Evolutionary conservation across 257 asterid species (phyloP), one percentile per base, ranked within the genome.

Genomic region (Voacanga thouarsii): DNA sequence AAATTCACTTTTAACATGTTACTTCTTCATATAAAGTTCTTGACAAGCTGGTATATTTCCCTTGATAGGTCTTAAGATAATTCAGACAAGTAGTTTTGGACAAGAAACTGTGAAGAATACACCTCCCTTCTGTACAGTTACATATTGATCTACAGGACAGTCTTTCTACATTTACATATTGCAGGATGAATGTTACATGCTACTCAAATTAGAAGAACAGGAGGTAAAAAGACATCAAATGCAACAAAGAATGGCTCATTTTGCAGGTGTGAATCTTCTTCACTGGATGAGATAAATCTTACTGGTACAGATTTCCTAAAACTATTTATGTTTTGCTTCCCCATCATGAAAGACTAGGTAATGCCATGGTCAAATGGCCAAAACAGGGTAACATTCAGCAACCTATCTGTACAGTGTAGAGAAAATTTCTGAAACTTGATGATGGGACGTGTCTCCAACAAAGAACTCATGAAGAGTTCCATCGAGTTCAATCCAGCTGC

Each of bases 401-500:
- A 49, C 43, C 71, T 71, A 76, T 80, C 76, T 83, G 77, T 77
- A 61, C 77, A 82, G 71, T 23, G 83, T 80, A 47, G 87, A 83
- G 53, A 47, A 84, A 28, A 74, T 80, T 79, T 88, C 91, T 26
- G 71, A 68, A 78, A 80, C 81, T 78, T 81, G 79, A 77, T 76
- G 80, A 83, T 82, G 88, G 16, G 83, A 75, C 41, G 84, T 72
- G 83, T 90, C 89, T 51, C 96, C 98, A 1, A 83, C 97, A 26
- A 81, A 86, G 92, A 94, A 92, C 84, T 94, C 92, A 50, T 89
- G 97, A 74, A 90, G 86, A 33, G 80, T 86, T 78, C 98, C 98
- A 68, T 89, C 94, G 5, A 94, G 87, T 80, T 92, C 97, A 76
- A 94, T 88, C 92, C 92, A 87, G 84, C 97, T 94, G 85, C 94